Base-by-base conservation (phyloP, 768 basidiomycete species). In the Phylloporus sp. region DNA sequence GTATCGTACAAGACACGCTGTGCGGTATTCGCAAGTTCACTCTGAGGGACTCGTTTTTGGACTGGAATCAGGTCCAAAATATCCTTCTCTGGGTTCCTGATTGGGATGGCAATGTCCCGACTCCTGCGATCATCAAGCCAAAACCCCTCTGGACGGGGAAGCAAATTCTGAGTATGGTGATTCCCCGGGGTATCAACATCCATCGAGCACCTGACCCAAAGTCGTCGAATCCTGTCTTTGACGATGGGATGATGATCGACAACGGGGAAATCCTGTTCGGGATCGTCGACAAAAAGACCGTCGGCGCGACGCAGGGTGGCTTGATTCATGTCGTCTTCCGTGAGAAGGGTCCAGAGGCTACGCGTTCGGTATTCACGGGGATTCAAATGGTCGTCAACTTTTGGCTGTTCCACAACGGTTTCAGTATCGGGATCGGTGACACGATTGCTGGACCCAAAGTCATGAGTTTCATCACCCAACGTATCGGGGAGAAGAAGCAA, bases 321-420 rank as follows among this genome's bases (percentile, higher is more conserved):
- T 76, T 99, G 9, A 80, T 98, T 31, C 94, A 99, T 58, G 86
- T 97, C 57, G 90, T 93, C 18, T 98, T 97, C 75, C 89, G 95
- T 42, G 95, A 99, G 69, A 92, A 95, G 64, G 96, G 96, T 0
- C 91, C 91, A 3, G 91, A 95, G 59, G 84, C 86, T 15, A 91
- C 92, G 7, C 77, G 89, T 24, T 80, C 82, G 50, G 81, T 97
- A 32, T 97, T 98, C 71, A 91, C 89, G 9, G 94, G 93, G 17
- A 73, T 95, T 3, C 96, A 99, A 61, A 87, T 80, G 75, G 84
- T 98, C 46, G 92, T 98, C 69, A 97, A 99, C 68, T 98, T 81
- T 66, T 99, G 95, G 95, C 77, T 98, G 7, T 90, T 98, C 74
- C 96, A 99, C 70, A 94, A 94, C 52, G 95, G 96, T 29, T 99